These are phyloP conservation scores for Penicillium verrucosum DNA, from an alignment of 2,329 filamentous ascomycete genomes.

Conservation along the genomic window DNA sequence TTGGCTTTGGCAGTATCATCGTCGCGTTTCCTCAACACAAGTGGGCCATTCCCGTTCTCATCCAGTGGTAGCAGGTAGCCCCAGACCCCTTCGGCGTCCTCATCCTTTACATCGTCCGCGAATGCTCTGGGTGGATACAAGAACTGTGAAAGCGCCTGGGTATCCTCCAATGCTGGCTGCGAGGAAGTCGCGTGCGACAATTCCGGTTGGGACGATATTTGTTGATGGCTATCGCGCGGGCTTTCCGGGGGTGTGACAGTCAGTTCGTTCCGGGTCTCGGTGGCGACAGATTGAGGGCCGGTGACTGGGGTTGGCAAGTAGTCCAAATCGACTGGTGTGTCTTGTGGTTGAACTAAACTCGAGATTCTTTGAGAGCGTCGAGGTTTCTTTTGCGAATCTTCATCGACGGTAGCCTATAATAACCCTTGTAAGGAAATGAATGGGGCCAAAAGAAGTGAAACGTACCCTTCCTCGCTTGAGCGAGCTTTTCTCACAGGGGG, in stretches of 20 bases:
- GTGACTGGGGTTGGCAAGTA: conserved; percentile 82
- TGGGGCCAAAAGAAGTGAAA: conserved; percentile 16
- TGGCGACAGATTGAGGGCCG: conserved; percentile 61
- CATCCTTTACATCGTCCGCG: conserved; percentile 79
- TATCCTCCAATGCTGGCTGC: conserved; percentile 64
- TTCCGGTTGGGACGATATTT: conserved; percentile 42
- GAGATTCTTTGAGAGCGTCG: conserved; percentile 72
- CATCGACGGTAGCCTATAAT: conserved; percentile 62
- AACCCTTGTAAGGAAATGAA: conserved; percentile 23
- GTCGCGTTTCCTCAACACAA: conserved; percentile 73
- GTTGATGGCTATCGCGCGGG: conserved; percentile 52
- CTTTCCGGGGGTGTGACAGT: conserved; percentile 68
- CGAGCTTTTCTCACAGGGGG: conserved; percentile 71
- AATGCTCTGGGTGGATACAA: conserved; percentile 68
- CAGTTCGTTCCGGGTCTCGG: conserved; percentile 62
- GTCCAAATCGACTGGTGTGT: conserved; percentile 62
- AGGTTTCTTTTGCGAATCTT: conserved; percentile 69
- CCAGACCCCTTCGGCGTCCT: conserved; percentile 85
- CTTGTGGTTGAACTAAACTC: conserved; percentile 52
- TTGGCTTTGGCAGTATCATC: conserved; percentile 31
- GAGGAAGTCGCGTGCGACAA: conserved; percentile 50
- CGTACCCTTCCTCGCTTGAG: conserved; percentile 77
- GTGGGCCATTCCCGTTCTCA: conserved; percentile 61
- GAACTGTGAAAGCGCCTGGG: conserved; percentile 77
- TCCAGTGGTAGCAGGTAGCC: conserved; percentile 87